Evolutionary conservation across 2,329 filamentous ascomycete species (phyloP).

Genomic region (Colletotrichum sublineola): DNA sequence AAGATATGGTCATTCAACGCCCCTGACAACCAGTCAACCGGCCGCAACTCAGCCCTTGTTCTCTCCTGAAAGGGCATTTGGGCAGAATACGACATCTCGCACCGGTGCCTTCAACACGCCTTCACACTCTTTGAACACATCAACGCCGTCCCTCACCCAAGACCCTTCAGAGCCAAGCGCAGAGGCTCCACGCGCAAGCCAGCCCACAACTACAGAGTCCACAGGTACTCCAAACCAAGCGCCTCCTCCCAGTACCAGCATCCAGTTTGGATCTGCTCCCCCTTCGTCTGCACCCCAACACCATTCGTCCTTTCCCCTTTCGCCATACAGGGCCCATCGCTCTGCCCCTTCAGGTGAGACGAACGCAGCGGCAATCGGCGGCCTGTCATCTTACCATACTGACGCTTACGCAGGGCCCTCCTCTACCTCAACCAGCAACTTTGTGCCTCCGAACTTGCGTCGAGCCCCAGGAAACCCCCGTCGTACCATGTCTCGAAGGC

Average conservation of each 20-base stretch:
- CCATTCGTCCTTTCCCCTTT: not conserved
- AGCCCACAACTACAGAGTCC: conserved; percentile 3
- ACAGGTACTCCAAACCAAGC: conserved; percentile 7
- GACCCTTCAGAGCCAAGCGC: not conserved
- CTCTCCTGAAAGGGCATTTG: conserved; percentile 19
- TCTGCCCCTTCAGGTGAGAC: conserved; percentile 17
- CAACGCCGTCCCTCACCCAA: not conserved
- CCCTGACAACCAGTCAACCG: conserved; percentile 9
- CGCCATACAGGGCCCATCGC: conserved; percentile 18
- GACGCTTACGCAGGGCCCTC: conserved; percentile 4
- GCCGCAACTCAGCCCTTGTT: conserved; percentile 19
- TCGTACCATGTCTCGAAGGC: conserved; percentile 27
- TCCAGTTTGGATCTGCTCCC: conserved; percentile 42
- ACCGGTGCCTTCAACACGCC: conserved; percentile 11
- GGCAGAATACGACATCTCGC: conserved; percentile 4
- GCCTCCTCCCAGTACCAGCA: conserved; percentile 20
- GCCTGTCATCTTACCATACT: not conserved
- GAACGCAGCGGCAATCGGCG: not conserved
- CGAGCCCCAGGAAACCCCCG: conserved; percentile 13
- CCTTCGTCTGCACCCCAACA: conserved; percentile 29
- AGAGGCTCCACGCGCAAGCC: not conserved
- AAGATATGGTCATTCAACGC: conserved; percentile 9
- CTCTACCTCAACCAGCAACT: conserved; percentile 16
- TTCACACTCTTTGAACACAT: conserved; percentile 2
- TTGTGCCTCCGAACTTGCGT: conserved; percentile 15